Conservation (phyloP, 805 yeast species). For the Saturnispora serradocipensis region DNA sequence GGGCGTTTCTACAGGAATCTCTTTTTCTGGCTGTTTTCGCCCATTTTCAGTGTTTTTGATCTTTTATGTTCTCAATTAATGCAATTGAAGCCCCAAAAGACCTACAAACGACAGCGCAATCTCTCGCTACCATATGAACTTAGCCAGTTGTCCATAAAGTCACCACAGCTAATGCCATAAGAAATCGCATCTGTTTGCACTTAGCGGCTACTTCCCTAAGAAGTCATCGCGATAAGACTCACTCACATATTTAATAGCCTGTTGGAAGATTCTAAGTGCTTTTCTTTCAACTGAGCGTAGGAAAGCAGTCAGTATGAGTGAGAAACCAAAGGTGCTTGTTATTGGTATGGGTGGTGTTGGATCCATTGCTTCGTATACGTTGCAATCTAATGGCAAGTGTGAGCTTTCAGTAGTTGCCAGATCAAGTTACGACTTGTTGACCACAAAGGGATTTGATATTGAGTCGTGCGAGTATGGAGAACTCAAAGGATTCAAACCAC, state of each 20-base stretch:
- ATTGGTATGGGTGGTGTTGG: slow-evolving; percentile 89
- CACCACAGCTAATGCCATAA: too few species aligned
- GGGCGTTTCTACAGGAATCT: too few species aligned
- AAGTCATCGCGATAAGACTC: not conserved
- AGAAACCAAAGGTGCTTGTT: slow-evolving; percentile 38
- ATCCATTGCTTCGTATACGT: slow-evolving; percentile 59
- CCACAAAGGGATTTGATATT: slow-evolving; percentile 45
- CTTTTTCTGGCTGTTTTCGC: too few species aligned
- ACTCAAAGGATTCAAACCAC: slow-evolving; percentile 46
- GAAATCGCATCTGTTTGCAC: not conserved
- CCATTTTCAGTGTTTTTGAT: too few species aligned
- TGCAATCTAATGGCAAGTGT: slow-evolving; percentile 38
- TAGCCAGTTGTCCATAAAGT: too few species aligned
- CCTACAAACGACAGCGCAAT: not conserved
- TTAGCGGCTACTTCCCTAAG: slow-evolving; percentile 2
- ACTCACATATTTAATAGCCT: not conserved
- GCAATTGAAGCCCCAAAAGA: not conserved
- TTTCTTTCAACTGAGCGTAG: not conserved
- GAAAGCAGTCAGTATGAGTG: slow-evolving; percentile 2
- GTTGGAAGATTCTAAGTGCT: not conserved
- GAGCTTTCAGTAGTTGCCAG: slow-evolving; percentile 56
- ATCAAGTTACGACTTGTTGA: slow-evolving; percentile 50
- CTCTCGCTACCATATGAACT: too few species aligned
- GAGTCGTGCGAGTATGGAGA: slow-evolving; percentile 56
- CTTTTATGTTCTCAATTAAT: too few species aligned